Conservation (phyloP, 2,329 filamentous ascomycete genomes). For the Alternaria arborescens region DNA sequence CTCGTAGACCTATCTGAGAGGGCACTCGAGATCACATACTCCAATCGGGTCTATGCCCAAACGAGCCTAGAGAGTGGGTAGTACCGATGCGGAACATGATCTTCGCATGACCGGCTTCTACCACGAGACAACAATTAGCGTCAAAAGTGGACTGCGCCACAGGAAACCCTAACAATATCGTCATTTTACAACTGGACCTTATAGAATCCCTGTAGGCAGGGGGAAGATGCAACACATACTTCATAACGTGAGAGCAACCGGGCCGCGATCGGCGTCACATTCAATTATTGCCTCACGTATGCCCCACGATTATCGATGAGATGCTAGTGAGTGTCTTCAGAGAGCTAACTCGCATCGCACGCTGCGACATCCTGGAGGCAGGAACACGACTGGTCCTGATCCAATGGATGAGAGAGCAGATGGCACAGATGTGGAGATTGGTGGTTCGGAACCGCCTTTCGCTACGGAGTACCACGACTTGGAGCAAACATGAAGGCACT, state of each 20-base stretch:
- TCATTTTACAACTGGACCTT: neutral
- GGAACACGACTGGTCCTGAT: neutral
- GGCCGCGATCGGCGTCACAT: neutral
- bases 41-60: slow-evolving; percentile 2
- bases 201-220: neutral
- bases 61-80: neutral
- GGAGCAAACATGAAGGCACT: neutral
- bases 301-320: neutral
- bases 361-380: neutral
- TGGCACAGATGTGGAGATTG: neutral
- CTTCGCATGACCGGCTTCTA: neutral
- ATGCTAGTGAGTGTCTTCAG: neutral
- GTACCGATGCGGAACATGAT: neutral
- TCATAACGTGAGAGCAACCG: neutral
- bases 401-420: neutral
- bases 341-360: neutral
- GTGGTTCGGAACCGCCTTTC: neutral
- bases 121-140: neutral
- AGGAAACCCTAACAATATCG: neutral
- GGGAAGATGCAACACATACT: neutral
- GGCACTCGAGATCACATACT: neutral
- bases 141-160: neutral
- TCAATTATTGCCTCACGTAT: neutral
- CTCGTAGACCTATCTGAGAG: neutral
- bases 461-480: neutral